phyloP scores from a whole-genome alignment of 129 eudicot genomes.

The Ambrosia trifida region DNA sequence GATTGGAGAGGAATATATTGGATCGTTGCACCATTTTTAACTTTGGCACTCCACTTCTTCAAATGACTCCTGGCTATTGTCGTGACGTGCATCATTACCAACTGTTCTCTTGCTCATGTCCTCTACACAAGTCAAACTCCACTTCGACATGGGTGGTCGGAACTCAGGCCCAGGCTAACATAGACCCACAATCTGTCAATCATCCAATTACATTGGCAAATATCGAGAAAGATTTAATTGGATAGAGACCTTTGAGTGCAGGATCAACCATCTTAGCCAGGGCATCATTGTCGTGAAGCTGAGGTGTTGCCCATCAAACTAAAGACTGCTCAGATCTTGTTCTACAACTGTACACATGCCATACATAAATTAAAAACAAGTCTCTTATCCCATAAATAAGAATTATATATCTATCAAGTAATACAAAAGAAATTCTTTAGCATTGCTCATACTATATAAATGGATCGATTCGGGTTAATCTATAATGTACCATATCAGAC shows the following conservation, averaged over 20 bases:
- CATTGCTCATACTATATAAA: too few species aligned
- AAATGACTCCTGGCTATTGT: conserved; percentile 17
- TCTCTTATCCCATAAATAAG: background rate
- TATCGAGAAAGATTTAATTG: conserved; percentile 91
- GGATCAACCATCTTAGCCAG: conserved; percentile 97
- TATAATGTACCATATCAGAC: too few species aligned
- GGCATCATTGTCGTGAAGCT: conserved; percentile 97
- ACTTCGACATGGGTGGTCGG: conserved; percentile 99
- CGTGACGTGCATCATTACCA: conserved; percentile 54
- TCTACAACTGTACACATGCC: conserved; percentile 47
- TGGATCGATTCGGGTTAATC: too few species aligned
- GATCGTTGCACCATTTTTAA: too few species aligned
- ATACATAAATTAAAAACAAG: background rate
- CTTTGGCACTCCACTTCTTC: background rate
- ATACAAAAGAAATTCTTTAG: too few species aligned
- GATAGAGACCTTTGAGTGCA: conserved; percentile 85
- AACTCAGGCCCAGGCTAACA: conserved; percentile 92
- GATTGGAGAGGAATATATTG: too few species aligned
- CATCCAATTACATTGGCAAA: conserved; percentile 79
- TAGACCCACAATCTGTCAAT: background rate
- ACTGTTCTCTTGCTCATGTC: conserved; percentile 97
- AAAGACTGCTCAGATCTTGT: conserved; percentile 85
- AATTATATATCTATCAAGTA: too few species aligned
- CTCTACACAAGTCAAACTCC: conserved; percentile 88
- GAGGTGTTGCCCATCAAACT: conserved; percentile 98